These are phyloP conservation scores for Beauveria sp. DNA, from an alignment of 2,329 filamentous ascomycete genomes.

Conservation along the genomic window DNA sequence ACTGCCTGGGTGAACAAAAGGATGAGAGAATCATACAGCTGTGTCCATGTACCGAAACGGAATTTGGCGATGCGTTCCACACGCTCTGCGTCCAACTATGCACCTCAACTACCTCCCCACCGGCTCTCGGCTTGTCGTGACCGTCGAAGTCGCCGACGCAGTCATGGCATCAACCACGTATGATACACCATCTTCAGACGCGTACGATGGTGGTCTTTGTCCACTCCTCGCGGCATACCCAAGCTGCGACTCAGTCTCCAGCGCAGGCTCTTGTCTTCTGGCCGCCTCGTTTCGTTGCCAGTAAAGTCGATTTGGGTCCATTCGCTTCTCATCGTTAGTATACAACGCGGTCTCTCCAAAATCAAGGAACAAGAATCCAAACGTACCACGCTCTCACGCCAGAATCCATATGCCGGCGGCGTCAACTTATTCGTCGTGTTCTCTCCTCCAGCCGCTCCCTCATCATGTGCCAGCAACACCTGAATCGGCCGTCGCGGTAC, in stretches of 20 bases:
- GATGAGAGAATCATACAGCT: background rate
- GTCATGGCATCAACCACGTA: slow-evolving; percentile 64
- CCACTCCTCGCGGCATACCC: slow-evolving; percentile 17
- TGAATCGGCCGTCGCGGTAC: slow-evolving; percentile 67
- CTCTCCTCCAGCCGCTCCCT: slow-evolving; percentile 55
- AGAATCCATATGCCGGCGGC: slow-evolving; percentile 80
- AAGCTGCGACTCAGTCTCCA: slow-evolving; percentile 16
- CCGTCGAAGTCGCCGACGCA: slow-evolving; percentile 36
- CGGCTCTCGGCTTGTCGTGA: background rate
- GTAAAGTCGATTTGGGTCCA: slow-evolving; percentile 73
- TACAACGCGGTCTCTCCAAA: background rate
- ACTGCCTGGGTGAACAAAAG: background rate
- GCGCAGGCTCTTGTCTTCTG: slow-evolving; percentile 13
- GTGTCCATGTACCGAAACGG: background rate
- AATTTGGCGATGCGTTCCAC: background rate
- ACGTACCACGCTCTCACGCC: slow-evolving; percentile 75
- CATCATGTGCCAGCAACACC: slow-evolving; percentile 67
- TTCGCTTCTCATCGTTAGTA: slow-evolving; percentile 42
- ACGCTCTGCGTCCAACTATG: background rate
- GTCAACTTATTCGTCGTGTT: slow-evolving; percentile 49
- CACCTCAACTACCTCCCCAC: background rate
- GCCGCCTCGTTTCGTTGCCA: slow-evolving; percentile 61
- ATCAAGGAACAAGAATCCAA: background rate
- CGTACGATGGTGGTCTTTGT: slow-evolving; percentile 63
- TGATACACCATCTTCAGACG: slow-evolving; percentile 65